phyloP scores from a whole-genome alignment of 768 basidiomycete genomes.

The Psilocybe cyanescens region DNA sequence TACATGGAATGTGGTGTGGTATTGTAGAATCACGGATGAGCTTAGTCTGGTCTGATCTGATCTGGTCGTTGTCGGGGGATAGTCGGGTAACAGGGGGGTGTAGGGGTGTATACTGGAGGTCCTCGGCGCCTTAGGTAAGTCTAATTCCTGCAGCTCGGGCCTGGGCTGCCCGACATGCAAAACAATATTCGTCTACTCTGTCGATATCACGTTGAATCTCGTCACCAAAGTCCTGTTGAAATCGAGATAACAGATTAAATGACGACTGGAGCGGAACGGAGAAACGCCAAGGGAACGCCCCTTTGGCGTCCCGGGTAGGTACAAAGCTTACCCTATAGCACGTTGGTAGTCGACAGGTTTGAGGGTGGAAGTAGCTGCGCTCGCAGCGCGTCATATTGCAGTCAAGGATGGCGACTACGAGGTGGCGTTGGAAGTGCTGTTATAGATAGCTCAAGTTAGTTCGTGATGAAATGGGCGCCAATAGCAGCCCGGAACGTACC shows the following conservation, averaged over 20 bases:
- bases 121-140: constrained; percentile 14
- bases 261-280: constrained; percentile 8
- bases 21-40: neutral
- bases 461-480: constrained; percentile 6
- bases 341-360: constrained; percentile 50
- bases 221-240: constrained; percentile 60
- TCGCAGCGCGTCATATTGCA: constrained; percentile 70
- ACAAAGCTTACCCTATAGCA: constrained; percentile 59
- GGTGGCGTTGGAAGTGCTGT: constrained; percentile 81
- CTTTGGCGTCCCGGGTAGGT: neutral
- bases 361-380: constrained; percentile 63
- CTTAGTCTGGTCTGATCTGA: neutral
- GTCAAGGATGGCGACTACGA: constrained; percentile 75
- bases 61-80: neutral
- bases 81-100: neutral
- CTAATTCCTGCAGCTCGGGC: constrained; percentile 35
- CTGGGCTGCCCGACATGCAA: constrained; percentile 66
- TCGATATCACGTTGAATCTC: constrained; percentile 75
- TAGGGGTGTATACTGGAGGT: neutral
- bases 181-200: constrained; percentile 72
- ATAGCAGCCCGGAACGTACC: constrained; percentile 40
- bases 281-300: neutral
- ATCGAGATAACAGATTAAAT: constrained; percentile 1
- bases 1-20: constrained; percentile 2
- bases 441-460: constrained; percentile 8